Evolutionary conservation across 176 grass and related monocot genomes (phyloP).

Genomic region (Cenchrus fungigraminus): DNA sequence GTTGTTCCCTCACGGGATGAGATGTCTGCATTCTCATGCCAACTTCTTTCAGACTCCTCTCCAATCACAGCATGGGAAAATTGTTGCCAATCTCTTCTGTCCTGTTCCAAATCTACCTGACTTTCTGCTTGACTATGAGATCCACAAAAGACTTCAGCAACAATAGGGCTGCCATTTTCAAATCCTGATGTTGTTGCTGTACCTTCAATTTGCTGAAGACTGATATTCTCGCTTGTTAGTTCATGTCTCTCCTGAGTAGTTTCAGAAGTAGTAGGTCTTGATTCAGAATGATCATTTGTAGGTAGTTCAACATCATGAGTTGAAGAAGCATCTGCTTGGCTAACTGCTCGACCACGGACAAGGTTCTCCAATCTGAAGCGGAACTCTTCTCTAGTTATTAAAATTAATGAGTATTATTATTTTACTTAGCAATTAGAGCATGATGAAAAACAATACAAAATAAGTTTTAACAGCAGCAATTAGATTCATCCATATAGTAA

Average conservation of each 20-base stretch:
- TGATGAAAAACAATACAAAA: not conserved
- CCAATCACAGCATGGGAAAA: conserved; percentile 38
- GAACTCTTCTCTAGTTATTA: conserved; percentile 87
- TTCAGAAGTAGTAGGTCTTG: conserved; percentile 42
- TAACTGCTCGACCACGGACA: conserved; percentile 68
- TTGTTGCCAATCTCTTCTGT: conserved; percentile 48
- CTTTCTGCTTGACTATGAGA: conserved; percentile 47
- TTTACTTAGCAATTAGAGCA: conserved; percentile 36
- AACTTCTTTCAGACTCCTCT: conserved; percentile 57
- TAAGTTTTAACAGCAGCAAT: not conserved
- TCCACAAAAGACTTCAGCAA: conserved; percentile 42
- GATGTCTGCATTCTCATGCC: conserved; percentile 56
- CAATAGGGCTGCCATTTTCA: conserved; percentile 45
- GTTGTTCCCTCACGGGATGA: conserved; percentile 49
- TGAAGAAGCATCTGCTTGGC: conserved; percentile 56
- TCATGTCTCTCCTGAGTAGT: conserved; percentile 48
- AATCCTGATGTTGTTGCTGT: conserved; percentile 42
- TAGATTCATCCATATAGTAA: not conserved
- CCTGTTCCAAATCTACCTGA: conserved; percentile 51
- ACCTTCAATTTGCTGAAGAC: conserved; percentile 38
- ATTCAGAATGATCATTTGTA: conserved; percentile 54
- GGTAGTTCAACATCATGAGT: conserved; percentile 46
- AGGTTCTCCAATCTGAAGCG: conserved; percentile 93
- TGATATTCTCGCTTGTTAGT: conserved; percentile 38
- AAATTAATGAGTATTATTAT: conserved; percentile 41